Conservation (phyloP, 2,329 filamentous ascomycete species). For the Talaromyces sp. region DNA sequence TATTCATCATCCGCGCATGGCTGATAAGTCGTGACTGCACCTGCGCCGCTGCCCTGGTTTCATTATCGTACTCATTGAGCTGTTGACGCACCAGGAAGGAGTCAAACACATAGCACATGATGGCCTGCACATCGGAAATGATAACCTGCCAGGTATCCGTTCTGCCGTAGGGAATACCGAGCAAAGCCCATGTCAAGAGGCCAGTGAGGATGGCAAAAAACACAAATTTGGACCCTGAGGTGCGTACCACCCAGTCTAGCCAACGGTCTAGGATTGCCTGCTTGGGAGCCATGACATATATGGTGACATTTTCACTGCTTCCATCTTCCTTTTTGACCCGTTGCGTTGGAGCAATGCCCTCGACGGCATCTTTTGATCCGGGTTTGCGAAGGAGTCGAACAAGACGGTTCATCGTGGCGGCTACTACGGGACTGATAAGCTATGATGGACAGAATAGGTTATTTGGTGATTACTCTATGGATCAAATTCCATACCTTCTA, state of each 20-base stretch:
- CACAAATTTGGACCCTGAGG: constrained; percentile 24
- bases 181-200: constrained; percentile 25
- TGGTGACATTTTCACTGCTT: neutral
- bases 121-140: constrained; percentile 31
- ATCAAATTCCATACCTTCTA: no score
- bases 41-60: constrained; percentile 15
- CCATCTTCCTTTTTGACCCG: neutral
- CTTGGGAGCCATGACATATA: no score
- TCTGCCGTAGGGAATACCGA: constrained; percentile 24
- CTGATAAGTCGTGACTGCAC: constrained; percentile 20
- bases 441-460: no score
- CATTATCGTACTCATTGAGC: constrained; percentile 21
- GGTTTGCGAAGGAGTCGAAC: neutral
- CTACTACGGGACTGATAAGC: no score
- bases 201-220: constrained; percentile 30
- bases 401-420: neutral
- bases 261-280: constrained; percentile 15
- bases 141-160: constrained; percentile 24
- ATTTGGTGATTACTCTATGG: no score
- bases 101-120: constrained; percentile 30
- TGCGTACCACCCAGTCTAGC: constrained; percentile 25
- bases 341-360: constrained; percentile 4
- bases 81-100: constrained; percentile 31
- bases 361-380: neutral
- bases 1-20: constrained; percentile 17